Evolutionary conservation across 2,329 filamentous ascomycete genomes (phyloP), one percentile per base, ranked within the genome.

Genomic region (Fusarium sp.): DNA sequence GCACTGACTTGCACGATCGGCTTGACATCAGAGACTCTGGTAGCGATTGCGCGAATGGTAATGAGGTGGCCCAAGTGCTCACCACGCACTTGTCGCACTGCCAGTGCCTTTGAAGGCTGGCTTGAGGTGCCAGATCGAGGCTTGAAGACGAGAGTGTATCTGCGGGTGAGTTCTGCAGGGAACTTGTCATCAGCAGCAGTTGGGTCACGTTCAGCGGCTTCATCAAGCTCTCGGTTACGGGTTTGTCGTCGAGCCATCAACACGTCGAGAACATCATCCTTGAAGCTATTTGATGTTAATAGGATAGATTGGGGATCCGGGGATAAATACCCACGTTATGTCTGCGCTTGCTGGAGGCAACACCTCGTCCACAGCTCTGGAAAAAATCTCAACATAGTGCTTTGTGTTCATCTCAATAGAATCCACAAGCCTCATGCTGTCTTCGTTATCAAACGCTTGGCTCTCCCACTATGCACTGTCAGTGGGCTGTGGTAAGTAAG

Each of bases 131-230:
- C 88, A n/a, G 92, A 92, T 66, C 92, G 87, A 22, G 96, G 95
- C 84, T 97, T 98, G 86, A 99, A 98, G 78, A 97, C 95, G 62
- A 99, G 89, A 1, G 94, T 97, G 82, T 99, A 99, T 79, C 96
- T 90, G 66, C 96, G 91, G 8, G 94, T 98, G 56, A 99, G 89
- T 77, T 97, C 93, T 10, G 95, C 89, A 18, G 96, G 97, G 77
- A 98, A 99, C 72, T 94, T 91, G 59, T 94, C 90, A 55, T 92
- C 88, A 22, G 90, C 86, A 27, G 89, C 81, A 6, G 88, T 87
- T 9, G 90, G 86, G 79, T 95, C 89, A 76, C 87, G 83, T 73
- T 93, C 91, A 25, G 90, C 88, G n/a, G 87, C 86, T 73, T 90
- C 86, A 22, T 86, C 83, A 67, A 97, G 86, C 45, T 91, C 90